Conservation (phyloP, 2,329 filamentous ascomycete species). For the Sarocladium kiliense region DNA sequence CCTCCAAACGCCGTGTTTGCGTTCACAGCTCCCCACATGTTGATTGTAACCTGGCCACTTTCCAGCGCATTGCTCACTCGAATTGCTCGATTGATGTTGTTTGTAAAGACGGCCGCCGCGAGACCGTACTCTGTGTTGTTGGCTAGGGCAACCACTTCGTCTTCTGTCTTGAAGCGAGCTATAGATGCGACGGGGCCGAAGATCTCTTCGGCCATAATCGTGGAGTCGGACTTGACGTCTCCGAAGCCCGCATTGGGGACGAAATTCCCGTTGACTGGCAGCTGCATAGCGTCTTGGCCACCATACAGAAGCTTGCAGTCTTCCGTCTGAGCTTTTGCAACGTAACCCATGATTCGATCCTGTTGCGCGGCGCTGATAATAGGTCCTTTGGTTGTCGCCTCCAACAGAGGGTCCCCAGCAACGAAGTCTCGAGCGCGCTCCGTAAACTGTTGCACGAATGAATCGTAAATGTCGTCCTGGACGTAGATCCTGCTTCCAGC, state of each 20-base stretch:
- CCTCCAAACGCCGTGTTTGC: not conserved
- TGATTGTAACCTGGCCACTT: conserved; percentile 57
- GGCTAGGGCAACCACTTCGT: conserved; percentile 27
- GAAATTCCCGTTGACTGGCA: conserved; percentile 65
- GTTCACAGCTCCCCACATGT: conserved; percentile 25
- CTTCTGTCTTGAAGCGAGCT: conserved; percentile 23
- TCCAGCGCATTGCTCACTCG: conserved; percentile 46
- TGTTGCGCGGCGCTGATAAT: conserved; percentile 69
- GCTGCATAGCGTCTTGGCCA: too few species aligned
- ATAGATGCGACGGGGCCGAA: conserved; percentile 86
- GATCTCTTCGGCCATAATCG: conserved; percentile 75
- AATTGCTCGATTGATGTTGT: conserved; percentile 40
- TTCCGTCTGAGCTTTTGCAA: conserved; percentile 67
- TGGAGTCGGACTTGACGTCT: conserved; percentile 78
- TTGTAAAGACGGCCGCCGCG: conserved; percentile 52
- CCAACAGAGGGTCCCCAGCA: conserved; percentile 14
- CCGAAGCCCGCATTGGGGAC: conserved; percentile 79
- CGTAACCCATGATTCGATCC: conserved; percentile 70
- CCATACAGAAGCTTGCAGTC: conserved; percentile 69
- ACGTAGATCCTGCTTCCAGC: conserved; percentile 5
- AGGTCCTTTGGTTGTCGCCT: conserved; percentile 75
- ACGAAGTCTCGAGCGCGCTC: not conserved
- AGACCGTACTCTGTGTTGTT: conserved; percentile 49
- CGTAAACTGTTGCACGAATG: not conserved
- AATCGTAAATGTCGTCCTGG: not conserved